phyloP scores from a whole-genome alignment of 2,329 filamentous ascomycete species.

The Monosporascus sp. region DNA sequence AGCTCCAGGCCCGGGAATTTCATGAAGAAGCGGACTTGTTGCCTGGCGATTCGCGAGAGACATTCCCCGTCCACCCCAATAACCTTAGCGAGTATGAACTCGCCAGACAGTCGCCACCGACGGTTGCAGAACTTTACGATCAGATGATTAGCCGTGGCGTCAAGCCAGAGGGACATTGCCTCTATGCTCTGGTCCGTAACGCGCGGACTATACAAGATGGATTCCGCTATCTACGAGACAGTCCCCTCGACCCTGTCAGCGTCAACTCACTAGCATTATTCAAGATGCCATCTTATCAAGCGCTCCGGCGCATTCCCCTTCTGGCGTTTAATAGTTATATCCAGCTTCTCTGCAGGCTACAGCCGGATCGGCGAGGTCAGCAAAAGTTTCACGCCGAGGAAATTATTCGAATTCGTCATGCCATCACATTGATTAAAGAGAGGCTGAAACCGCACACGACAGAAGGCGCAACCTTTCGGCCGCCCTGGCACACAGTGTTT shows the following conservation, averaged over 20 bases:
- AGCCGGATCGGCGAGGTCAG: constrained; percentile 21
- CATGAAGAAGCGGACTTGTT: constrained; percentile 28
- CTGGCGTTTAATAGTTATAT: constrained; percentile 47
- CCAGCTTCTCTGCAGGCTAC: constrained; percentile 40
- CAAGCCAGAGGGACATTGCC: constrained; percentile 42
- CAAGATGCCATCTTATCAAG: constrained; percentile 12
- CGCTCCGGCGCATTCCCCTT: constrained; percentile 27
- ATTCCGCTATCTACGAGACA: constrained; percentile 45
- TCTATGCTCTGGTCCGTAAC: constrained; percentile 52
- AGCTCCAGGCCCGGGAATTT: constrained; percentile 38
- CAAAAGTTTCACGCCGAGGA: constrained; percentile 16
- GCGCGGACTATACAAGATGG: constrained; percentile 44
- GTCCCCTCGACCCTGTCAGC: constrained; percentile 22
- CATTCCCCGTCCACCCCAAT: constrained; percentile 48
- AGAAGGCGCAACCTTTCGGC: constrained; percentile 28
- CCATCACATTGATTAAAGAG: constrained; percentile 27
- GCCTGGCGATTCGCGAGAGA: constrained; percentile 58
- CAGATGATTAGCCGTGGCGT: constrained; percentile 50
- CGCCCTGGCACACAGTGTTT: constrained; percentile 40
- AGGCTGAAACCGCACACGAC: constrained; percentile 22
- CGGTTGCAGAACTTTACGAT: constrained; percentile 51
- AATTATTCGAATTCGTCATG: constrained; percentile 26
- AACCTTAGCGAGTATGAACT: constrained; percentile 63
- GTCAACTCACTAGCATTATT: constrained; percentile 15
- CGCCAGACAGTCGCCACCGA: constrained; percentile 57